Evolutionary conservation across 352 stramenopile species (phyloP), one percentile per base, ranked within the genome.

Genomic region (Phytophthora hibernalis): DNA sequence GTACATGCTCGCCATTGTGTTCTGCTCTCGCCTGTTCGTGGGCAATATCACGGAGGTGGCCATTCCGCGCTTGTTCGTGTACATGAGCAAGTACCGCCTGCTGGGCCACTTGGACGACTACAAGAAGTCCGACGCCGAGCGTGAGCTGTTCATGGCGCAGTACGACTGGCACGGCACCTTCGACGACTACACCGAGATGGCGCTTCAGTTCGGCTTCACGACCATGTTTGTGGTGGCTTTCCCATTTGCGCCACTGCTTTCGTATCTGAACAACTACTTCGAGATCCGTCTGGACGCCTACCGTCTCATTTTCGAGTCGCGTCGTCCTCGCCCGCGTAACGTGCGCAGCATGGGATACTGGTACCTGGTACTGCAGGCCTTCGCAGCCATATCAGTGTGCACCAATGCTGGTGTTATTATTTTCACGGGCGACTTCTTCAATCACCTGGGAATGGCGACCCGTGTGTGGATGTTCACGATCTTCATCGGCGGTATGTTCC

Each of bases 151-250:
- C 52, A 81, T 93, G 74, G 80, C 83, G 8, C 77, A 90, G 44
- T 95, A 95, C 62, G 86, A 91, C 61, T 95, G 86, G 86, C 78
- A 81, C 26, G 86, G 86, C 44, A 95, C 89, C 22, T 97, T 97
- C 63, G 90, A 96, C 57, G 92, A 98, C 68, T 99, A 98, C 74
- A 91, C 97, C 33, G 95, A 98, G 72, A 96, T 96, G 83, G 85
- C 91, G 5, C 79, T 96, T 54, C 85, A 95, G 73, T 96, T 95
- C 31, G 89, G 89, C 42, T 96, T 95, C 67, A 94, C 86, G 30
- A 93, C 78, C 16, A 92, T 96, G 79, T 96, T 96, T 87, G 93
- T 96, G 1, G 88, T 92, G 15, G 93, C 94, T 26, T 98, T 98
- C 72, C 96, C 96, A 3, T 84, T 98, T 60, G 95, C 95, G 38